These are phyloP conservation scores for Podochytrium sp. DNA, from an alignment of 192 early-diverging fungal species.

Conservation along the genomic window DNA sequence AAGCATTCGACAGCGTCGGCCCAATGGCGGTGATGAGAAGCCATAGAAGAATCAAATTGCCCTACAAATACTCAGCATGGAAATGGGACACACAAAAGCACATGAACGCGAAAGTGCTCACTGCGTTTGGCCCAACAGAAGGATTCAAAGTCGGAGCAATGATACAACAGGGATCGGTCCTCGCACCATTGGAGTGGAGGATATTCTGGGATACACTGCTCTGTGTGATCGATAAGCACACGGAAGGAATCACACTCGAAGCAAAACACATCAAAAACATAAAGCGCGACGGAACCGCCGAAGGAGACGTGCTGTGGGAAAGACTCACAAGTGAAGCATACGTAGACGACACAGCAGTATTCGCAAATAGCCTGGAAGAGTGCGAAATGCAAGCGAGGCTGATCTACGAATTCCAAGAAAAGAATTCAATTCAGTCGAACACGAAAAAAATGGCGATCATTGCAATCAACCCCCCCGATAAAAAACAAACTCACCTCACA, in stretches of 20 bases:
- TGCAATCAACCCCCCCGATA: too few relatives aligned
- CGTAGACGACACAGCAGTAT: not conserved
- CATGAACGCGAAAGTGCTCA: not conserved
- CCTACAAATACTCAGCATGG: not conserved
- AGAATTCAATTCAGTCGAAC: too few relatives aligned
- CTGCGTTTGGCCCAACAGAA: not conserved
- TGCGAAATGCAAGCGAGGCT: not conserved
- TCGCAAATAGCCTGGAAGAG: not conserved
- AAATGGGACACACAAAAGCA: not conserved
- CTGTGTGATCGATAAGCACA: not conserved
- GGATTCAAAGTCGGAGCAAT: not conserved
- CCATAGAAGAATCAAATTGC: conserved; percentile 7
- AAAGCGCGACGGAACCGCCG: not conserved
- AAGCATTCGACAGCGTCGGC: not conserved
- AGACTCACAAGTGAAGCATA: not conserved
- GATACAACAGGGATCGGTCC: not conserved
- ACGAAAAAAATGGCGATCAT: too few relatives aligned
- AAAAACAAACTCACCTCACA: too few relatives aligned
- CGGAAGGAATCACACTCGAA: not conserved
- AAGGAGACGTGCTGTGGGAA: not conserved
- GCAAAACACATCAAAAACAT: not conserved
- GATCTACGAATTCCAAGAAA: not conserved
- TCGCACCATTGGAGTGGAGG: not conserved
- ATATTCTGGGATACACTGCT: not conserved
- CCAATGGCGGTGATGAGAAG: not conserved